Conservation (phyloP, 768 basidiomycete genomes). For the Neoboletus subvelutipes region DNA sequence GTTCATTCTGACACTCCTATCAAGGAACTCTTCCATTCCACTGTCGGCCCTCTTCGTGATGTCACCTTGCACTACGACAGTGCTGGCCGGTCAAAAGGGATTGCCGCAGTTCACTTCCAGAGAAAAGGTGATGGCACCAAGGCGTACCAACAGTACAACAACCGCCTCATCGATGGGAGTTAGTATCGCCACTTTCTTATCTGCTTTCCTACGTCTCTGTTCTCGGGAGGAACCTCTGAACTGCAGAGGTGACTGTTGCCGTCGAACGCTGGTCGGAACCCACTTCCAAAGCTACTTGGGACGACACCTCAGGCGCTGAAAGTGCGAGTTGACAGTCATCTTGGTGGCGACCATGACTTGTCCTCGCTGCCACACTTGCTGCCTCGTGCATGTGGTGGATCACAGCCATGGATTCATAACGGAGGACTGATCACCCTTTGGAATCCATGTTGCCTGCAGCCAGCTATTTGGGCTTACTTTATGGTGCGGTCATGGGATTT, state of each 20-base stretch:
- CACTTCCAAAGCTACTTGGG: conserved; percentile 21
- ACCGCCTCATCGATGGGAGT: conserved; percentile 99
- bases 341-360: conserved; percentile 31
- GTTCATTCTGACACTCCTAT: conserved; percentile 7
- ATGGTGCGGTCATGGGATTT: conserved; percentile 33
- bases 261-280: conserved; percentile 25
- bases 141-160: conserved; percentile 94
- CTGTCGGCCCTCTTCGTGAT: conserved; percentile 83
- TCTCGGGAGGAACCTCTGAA: conserved; percentile 17
- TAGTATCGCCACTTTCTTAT: conserved; percentile 71
- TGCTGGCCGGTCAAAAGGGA: conserved; percentile 85
- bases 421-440: conserved; percentile 33
- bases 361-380: conserved; percentile 28
- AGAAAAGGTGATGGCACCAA: conserved; percentile 87
- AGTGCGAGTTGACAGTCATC: conserved; percentile 31
- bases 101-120: conserved; percentile 83
- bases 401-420: conserved; percentile 21
- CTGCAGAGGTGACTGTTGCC: conserved; percentile 21
- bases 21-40: conserved; percentile 90
- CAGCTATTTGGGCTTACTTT: conserved; percentile 25
- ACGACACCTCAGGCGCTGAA: conserved; percentile 29
- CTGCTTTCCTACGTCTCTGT: conserved; percentile 35
- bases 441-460: conserved; percentile 26
- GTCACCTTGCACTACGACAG: conserved; percentile 86
- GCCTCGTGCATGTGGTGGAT: conserved; percentile 21